Evolutionary conservation across 192 early-diverging fungal genomes (phyloP).

Genomic region (Backusella westeae): DNA sequence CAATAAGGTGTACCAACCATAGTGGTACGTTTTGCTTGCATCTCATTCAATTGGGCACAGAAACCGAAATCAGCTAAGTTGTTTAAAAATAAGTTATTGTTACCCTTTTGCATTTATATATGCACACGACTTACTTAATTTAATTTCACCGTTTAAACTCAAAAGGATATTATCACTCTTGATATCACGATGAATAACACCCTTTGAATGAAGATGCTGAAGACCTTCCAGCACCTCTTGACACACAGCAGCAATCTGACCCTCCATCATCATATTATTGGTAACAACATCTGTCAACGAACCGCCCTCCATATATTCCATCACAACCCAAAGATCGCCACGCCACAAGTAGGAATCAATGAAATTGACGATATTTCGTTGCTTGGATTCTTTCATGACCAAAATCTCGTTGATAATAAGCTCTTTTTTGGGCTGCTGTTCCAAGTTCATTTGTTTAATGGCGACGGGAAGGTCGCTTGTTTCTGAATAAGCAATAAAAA

Average conservation of each 20-base stretch:
- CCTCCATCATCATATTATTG: conserved; percentile 81
- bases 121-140: conserved; percentile 51
- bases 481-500: conserved; percentile 68
- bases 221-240: conserved; percentile 71
- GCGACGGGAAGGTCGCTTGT: conserved; percentile 58
- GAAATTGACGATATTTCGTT: conserved; percentile 92
- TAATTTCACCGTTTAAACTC: conserved; percentile 70
- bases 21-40: conserved; percentile 71
- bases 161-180: conserved; percentile 81
- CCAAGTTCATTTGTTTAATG: conserved; percentile 88
- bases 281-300: conserved; percentile 87
- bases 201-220: conserved; percentile 63
- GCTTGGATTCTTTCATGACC: conserved; percentile 78
- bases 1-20: conserved; percentile 86
- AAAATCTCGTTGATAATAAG: conserved; percentile 85
- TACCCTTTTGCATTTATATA: not conserved
- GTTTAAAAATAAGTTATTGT: not conserved
- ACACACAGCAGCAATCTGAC: conserved; percentile 85
- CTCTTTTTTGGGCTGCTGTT: conserved; percentile 89
- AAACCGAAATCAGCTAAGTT: conserved; percentile 81
- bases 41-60: conserved; percentile 78
- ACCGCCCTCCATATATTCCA: conserved; percentile 97
- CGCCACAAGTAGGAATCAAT: conserved; percentile 80
- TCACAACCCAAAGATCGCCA: conserved; percentile 87
- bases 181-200: conserved; percentile 83